A percentile compares a stretch with the other conserved stretches of the same genome.
Evolutionary conservation across 1,284 basidiomycete species (phyloP).

Genomic region (Cryptococcus hybrid): DNA sequence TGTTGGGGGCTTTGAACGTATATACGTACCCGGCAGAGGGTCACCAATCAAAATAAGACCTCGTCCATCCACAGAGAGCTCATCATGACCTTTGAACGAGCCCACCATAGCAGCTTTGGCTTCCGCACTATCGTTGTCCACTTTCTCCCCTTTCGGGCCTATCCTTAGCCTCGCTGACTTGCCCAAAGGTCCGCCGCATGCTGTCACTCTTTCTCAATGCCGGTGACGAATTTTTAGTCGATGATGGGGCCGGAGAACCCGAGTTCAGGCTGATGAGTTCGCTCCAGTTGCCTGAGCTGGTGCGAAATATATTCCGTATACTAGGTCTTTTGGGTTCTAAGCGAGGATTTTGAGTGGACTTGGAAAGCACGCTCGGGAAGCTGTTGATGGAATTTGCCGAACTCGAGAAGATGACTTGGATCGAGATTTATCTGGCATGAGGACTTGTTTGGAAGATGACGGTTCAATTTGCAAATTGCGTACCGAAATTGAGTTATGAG

Average conservation of each 20-base stretch:
- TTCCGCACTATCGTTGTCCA: not conserved
- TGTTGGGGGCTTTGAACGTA: not conserved
- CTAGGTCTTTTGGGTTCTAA: conserved; percentile 25
- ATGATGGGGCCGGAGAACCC: not conserved
- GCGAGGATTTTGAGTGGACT: conserved; percentile 1
- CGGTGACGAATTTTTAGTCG: not conserved
- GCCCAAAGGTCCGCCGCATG: not conserved
- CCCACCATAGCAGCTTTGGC: not conserved
- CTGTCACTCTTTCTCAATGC: conserved; percentile 7
- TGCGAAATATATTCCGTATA: conserved; percentile 38
- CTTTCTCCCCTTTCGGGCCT: not conserved
- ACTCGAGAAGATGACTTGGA: conserved; percentile 2
- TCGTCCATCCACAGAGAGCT: not conserved
- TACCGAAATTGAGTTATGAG: no score
- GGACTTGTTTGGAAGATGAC: not conserved
- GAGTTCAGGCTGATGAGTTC: conserved; percentile 25
- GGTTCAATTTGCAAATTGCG: no score
- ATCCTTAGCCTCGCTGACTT: not conserved
- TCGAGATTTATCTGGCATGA: conserved; percentile 2
- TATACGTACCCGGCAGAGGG: not conserved
- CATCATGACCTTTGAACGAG: not conserved
- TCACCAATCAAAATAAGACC: no score
- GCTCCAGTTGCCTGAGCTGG: conserved; percentile 40
- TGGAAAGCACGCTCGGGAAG: not conserved
- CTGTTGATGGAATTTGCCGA: not conserved